Evolutionary conservation across 2,329 filamentous ascomycete species (phyloP), one percentile per base, ranked within the genome.

Genomic region (Polychaeton citri): DNA sequence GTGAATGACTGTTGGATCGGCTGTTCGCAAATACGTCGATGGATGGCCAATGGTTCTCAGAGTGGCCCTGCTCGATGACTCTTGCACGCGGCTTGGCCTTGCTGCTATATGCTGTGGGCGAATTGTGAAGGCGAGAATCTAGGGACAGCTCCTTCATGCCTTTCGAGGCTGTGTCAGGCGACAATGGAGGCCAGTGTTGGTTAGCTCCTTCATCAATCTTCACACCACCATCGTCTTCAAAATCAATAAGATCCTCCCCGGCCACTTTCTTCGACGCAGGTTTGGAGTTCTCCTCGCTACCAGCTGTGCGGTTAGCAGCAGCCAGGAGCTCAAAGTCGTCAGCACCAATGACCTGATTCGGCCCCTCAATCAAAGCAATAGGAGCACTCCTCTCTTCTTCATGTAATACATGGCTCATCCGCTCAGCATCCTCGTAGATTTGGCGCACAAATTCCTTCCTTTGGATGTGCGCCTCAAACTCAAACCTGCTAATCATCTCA

Each of bases 391-490:
- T 48, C 21, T 60, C 43, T 40, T 55, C 43, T 2, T n/a, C n/a
- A n/a, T n/a, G n/a, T 55, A 61, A 35, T 67, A 51, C 28, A 73
- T 55, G 20, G 61, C 51, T 45, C 12, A 28, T 10, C 24, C 15
- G 12, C 12, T 15, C 24, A 7, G 12, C 24, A 28, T 28, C 12
- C 12, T 28, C 24, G 24, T 12, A 28, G 12, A 28, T 28, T 12
- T 28, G 24, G 24, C 24, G 24, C 12, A 28, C 15, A 7, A 28
- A 28, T 15, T 28, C 24, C 24, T 69, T 73, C 48, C 71, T 65
- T 12, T 65, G 58, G 16, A 71, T 59, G 32, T 67, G 58, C n/a
- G 59, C 58, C 12, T 61, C 50, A 40, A 74, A 71, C 9, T 66
- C 54, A 1, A 50, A 39, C 1, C 55, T 43, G 2, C 43, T 46